Conservation (phyloP, 768 basidiomycete species). For the Nidularia pulvinata region DNA sequence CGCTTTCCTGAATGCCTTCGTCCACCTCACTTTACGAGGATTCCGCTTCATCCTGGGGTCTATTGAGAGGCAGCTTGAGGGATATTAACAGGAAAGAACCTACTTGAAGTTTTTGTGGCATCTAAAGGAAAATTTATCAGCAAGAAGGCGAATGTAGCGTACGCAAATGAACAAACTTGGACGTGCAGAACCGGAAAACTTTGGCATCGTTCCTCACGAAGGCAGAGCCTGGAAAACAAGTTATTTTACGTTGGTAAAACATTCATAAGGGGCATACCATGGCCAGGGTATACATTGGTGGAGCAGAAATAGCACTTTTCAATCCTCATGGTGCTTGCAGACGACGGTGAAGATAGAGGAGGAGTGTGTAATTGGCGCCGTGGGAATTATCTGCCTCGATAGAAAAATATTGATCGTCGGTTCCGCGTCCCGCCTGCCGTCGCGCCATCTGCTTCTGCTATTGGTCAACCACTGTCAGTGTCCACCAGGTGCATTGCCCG, state of each 20-base stretch:
- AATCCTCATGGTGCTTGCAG: constrained; percentile 67
- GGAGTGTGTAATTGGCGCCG: not conserved
- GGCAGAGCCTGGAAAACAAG: constrained; percentile 60
- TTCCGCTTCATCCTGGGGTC: constrained; percentile 93
- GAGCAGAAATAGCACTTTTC: constrained; percentile 99
- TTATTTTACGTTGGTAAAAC: not conserved
- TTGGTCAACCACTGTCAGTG: too few relatives aligned
- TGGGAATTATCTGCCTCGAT: not conserved
- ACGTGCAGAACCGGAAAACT: constrained; percentile 96
- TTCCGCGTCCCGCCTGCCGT: too few relatives aligned
- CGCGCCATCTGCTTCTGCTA: too few relatives aligned
- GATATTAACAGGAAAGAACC: constrained; percentile 14
- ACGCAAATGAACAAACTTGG: constrained; percentile 64
- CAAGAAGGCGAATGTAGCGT: not conserved
- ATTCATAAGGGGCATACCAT: constrained; percentile 50
- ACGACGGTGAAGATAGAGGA: not conserved
- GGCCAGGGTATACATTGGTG: constrained; percentile 94
- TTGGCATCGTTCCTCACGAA: constrained; percentile 99
- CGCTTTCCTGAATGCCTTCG: constrained; percentile 98
- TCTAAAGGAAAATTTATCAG: constrained; percentile 36
- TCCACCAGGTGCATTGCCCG: too few relatives aligned
- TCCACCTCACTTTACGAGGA: constrained; percentile 98
- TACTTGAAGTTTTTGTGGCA: constrained; percentile 99
- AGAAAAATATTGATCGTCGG: too few relatives aligned
- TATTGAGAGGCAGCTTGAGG: constrained; percentile 1